A percentile compares a stretch with the other conserved stretches of the same genome.
Evolutionary conservation across 257 asterid species (phyloP).

Genomic region (Ajuga chamaepitys): DNA sequence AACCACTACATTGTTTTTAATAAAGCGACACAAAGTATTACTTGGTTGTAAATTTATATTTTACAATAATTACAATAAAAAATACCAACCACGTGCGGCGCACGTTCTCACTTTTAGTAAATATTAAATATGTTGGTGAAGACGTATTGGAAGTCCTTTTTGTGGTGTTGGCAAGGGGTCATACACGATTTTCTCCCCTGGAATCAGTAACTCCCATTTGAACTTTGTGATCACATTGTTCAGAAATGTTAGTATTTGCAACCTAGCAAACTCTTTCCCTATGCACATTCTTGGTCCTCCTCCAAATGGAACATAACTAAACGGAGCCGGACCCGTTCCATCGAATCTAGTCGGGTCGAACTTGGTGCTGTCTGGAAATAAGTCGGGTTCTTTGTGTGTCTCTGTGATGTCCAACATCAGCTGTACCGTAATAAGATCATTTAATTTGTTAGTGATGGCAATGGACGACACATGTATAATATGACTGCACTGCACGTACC

Average conservation of each 20-base stretch:
- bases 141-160: constrained; percentile 40
- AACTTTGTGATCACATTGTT: constrained; percentile 32
- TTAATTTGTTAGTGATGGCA: no score
- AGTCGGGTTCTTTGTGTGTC: constrained; percentile 39
- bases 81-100: no score
- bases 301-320: constrained; percentile 55
- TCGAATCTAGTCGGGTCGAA: constrained; percentile 67
- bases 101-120: no score
- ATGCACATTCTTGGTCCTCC: constrained; percentile 77
- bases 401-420: constrained; percentile 44
- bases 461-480: no score
- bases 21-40: no score
- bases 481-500: constrained; percentile 25
- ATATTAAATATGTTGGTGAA: constrained; percentile 31
- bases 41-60: no score
- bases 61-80: no score
- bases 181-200: constrained; percentile 34
- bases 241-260: constrained; percentile 47
- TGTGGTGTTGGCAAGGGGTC: constrained; percentile 55
- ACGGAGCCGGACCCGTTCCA: constrained; percentile 54
- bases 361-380: constrained; percentile 11
- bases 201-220: constrained; percentile 38
- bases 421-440: no score
- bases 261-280: constrained; percentile 58
- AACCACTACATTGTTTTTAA: no score